Conservation (phyloP, 2,329 filamentous ascomycete genomes). For the Colletotrichum sp. region DNA sequence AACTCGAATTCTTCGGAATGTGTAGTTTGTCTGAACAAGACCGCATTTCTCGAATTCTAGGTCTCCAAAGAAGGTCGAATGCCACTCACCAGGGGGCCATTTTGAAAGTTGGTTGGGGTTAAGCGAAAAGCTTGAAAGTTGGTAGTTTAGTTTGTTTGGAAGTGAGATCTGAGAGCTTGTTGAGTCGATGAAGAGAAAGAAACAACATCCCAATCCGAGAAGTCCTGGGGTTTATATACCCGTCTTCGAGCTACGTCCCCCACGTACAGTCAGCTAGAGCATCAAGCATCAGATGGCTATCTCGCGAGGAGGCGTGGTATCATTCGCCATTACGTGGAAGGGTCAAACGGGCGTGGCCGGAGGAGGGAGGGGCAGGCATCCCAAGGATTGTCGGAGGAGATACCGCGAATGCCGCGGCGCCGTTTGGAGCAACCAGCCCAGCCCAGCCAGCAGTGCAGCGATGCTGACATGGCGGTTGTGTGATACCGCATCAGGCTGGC, state of each 20-base stretch:
- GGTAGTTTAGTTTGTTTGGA: background rate
- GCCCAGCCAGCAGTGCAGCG: background rate
- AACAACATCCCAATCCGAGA: background rate
- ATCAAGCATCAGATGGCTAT: conserved; percentile 2
- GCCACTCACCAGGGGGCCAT: conserved; percentile 22
- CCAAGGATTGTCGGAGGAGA: background rate
- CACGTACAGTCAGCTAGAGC: conserved; percentile 6
- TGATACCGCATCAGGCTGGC: conserved; percentile 14
- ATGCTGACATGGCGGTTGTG: conserved; percentile 10
- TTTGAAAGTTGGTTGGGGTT: conserved; percentile 8
- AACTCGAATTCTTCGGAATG: background rate
- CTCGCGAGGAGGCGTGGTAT: background rate
- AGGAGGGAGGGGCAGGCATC: background rate
- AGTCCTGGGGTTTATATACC: conserved; percentile 11
- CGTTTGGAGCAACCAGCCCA: background rate
- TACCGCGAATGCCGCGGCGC: conserved; percentile 10
- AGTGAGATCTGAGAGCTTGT: background rate
- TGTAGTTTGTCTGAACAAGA: background rate
- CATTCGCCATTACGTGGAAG: conserved; percentile 8
- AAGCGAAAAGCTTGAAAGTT: conserved; percentile 8
- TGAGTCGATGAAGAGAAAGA: conserved; percentile 1
- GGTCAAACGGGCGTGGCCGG: background rate
- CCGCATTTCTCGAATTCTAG: background rate
- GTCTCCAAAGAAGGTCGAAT: background rate
- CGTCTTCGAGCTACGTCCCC: background rate